Evolutionary conservation across 176 grass and related monocot species (phyloP), one percentile per base, ranked within the genome.

Genomic region (Carex parvula): DNA sequence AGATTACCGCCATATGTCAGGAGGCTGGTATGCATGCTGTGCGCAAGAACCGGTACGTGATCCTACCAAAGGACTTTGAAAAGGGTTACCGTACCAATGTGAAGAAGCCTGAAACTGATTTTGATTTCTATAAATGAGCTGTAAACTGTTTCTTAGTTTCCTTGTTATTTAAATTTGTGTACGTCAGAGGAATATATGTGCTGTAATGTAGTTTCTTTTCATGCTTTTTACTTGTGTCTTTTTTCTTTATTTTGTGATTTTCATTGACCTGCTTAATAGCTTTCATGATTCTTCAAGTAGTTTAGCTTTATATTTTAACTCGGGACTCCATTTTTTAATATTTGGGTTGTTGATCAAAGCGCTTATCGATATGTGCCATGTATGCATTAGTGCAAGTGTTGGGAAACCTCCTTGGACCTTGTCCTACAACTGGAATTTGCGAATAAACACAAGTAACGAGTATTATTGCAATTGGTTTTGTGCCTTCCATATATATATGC

Each of bases 11-110:
- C n/a, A 97, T 92, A 65, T 99, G 96, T 73, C 96, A 99, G 70
- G 96, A 99, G 90, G 96, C 96, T 2, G 96, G 96, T 7, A 99
- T 99, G 96, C 96, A 99, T 70, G 96, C 96, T 24, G 96, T 99
- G 50, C 90, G 93, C 46, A 99, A 99, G 84, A 99, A 99, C 79
- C 80, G 96, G 9, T 99, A 99, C 35, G 92, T 98, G 21, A 99
- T 99, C 66, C 96, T 99, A 13, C 96, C 91, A 57, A 99, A 99
- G 87, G 96, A 99, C 83, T 95, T 99, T 0, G 96, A 99, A 85
- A 99, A 99, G 86, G 96, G 96, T 35, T 99, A 99, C 86, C 77
- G 96, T 41, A 86, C 93, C 39, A 99, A 99, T 8, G 96, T 99
- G 41, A 99, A 99, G 90, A 99, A 99, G 83, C 91, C 96, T 9